A percentile compares a stretch with the other conserved stretches of the same genome.
Conservation (phyloP, 2,329 filamentous ascomycete genomes). For the Lecanicillium sp. region DNA sequence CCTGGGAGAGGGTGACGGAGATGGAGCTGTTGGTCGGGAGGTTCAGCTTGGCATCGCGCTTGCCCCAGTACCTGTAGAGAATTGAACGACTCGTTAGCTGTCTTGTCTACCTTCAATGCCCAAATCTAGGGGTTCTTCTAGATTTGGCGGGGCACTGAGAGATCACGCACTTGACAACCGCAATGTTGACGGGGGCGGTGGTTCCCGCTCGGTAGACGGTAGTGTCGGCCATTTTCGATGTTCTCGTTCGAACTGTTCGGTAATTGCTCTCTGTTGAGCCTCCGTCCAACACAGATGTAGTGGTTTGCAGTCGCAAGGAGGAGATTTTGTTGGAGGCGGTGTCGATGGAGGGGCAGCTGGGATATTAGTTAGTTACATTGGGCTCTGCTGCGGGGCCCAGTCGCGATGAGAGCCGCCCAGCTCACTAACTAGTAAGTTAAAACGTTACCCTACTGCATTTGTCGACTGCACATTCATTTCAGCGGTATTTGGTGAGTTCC, state of each 20-base stretch:
- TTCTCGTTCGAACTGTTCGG: background rate
- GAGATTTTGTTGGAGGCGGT: slow-evolving; percentile 8
- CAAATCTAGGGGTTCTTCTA: background rate
- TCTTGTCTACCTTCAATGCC: background rate
- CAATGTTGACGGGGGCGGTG: slow-evolving; percentile 95
- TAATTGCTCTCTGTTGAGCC: too few species aligned
- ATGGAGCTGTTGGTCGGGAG: slow-evolving; percentile 97
- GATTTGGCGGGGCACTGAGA: background rate
- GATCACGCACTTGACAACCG: slow-evolving; percentile 75
- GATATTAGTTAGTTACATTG: background rate
- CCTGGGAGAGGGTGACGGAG: slow-evolving; percentile 91
- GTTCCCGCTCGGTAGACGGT: slow-evolving; percentile 86
- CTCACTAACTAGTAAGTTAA: too few species aligned
- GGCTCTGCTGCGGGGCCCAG: slow-evolving; percentile 2
- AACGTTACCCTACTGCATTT: too few species aligned
- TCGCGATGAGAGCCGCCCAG: background rate
- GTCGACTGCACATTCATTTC: too few species aligned
- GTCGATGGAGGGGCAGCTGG: slow-evolving; percentile 11
- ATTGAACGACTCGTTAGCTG: background rate
- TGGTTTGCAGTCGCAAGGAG: background rate
- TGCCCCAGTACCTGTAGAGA: slow-evolving; percentile 75
- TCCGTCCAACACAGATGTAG: background rate
- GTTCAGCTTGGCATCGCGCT: slow-evolving; percentile 88
- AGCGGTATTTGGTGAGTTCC: too few species aligned
- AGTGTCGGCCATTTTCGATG: slow-evolving; percentile 38